phyloP scores from a whole-genome alignment of 176 grass and related monocot genomes.

The Echinochloa phyllopogon region DNA sequence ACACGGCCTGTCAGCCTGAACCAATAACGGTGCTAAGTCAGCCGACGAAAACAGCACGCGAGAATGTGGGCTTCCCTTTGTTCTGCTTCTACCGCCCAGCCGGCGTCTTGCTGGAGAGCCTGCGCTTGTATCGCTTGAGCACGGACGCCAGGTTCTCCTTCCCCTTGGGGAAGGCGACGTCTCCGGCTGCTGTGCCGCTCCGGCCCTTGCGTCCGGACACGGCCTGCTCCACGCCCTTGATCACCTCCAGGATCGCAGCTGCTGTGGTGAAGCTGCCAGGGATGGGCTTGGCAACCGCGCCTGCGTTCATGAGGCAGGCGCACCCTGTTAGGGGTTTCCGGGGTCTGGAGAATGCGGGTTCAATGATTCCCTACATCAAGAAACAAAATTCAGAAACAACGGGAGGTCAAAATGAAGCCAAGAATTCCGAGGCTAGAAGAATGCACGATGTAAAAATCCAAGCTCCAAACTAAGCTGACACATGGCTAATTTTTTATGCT shows the following conservation, averaged over 20 bases:
- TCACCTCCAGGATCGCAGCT: constrained; percentile 65
- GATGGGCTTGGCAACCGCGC: constrained; percentile 28
- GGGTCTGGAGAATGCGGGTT: constrained; percentile 77
- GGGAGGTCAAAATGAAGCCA: neutral
- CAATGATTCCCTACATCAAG: constrained; percentile 73
- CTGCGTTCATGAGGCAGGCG: constrained; percentile 53
- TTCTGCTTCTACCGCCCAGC: neutral
- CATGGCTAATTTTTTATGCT: neutral
- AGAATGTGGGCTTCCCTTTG: no score
- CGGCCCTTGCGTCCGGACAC: constrained; percentile 85
- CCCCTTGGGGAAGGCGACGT: constrained; percentile 93
- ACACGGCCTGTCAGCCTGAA: neutral
- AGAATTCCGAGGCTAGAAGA: neutral
- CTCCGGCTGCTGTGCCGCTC: constrained; percentile 87
- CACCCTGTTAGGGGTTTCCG: constrained; percentile 49
- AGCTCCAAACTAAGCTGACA: neutral
- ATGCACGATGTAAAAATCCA: neutral
- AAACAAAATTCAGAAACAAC: neutral
- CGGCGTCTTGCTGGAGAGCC: constrained; percentile 64
- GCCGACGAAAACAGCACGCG: neutral
- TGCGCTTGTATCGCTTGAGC: constrained; percentile 89
- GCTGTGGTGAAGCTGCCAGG: constrained; percentile 61
- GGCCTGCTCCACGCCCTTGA: constrained; percentile 73
- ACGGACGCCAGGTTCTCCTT: constrained; percentile 97
- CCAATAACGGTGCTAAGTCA: neutral